Evolutionary conservation across 108 stramenopile species (phyloP), one percentile per base, ranked within the genome.

Genomic region (Discostella pseudostelligera): DNA sequence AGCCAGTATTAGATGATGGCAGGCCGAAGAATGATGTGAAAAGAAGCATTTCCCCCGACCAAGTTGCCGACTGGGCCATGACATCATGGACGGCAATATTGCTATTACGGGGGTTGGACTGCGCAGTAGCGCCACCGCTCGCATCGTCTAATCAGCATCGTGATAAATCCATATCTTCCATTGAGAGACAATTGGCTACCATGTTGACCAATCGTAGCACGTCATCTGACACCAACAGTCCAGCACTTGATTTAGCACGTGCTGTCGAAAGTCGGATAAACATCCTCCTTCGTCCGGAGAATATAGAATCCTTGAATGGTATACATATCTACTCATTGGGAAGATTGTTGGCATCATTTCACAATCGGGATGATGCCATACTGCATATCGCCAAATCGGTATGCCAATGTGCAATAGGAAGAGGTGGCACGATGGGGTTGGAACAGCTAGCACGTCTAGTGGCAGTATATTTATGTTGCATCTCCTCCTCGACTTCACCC

Each of bases 41-140:
- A 50, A 11, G 21, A 25, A 3, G 19, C 49, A 20, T 25, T 20
- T 6, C 24, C 12, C 49, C 61, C 7, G 46, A 39, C 19, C 36
- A 59, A 35, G 71, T 72, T 10, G 63, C 57, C 0, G 71, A 72
- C 16, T 72, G 71, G 71, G 56, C 63, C 24, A 28, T 72, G 48
- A 65, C 71, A 19, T 64, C 71, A 28, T 72, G 71, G 71, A 72
- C 71, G 17, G 71, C 63, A 3, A 36, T 72, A 10, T 22, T 72
- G 49, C 56, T 72, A 22, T 65, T 62, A 9, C 63, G 39, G 56
- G 71, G 71, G 2, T n/a, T 72, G 5, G 69, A 70, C 51, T 32
- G 55, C 10, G 39, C 47, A 11, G 13, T 12, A 43, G 8, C 32
- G 17, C 59, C 37, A 5, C 55, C 14, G 29, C 39, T 22, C 19